Evolutionary conservation across 371 early-diverging fungal species (phyloP), one percentile per base, ranked within the genome.

Genomic region (Saksenaea oblongispora): DNA sequence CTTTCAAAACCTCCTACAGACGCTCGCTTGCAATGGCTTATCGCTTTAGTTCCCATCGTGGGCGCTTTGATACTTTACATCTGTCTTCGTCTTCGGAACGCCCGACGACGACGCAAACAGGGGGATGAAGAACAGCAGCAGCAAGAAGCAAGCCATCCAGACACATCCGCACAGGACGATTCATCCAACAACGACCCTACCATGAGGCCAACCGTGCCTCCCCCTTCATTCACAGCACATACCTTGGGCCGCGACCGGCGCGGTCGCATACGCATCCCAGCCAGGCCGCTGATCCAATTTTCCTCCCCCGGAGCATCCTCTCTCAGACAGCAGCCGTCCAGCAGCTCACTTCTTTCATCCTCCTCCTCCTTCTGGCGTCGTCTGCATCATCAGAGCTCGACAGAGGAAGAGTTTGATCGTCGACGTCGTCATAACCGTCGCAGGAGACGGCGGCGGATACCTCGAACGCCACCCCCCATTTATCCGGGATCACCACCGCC

Each of bases 11-110:
- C 47, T 34, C 34, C 58, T 17, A 27, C 34, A n/a, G 17, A 51
- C 26, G 35, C 59, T 3, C 42, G 59, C 9, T 64, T 64, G 15
- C 60, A 64, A 64, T 69, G 69, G 69, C 65, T 69, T 53, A 61
- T 69, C 31, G 41, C 61, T 17, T 35, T 65, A 8, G 61, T 69
- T 11, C 69, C 65, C 26, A 39, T 65, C 1, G 55, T 51, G 4
- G 58, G 42, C 10, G 58, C 58, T 11, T 35, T 64, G 17, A n/a
- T 64, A 26, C 18, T 64, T 11, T 47, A 58, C 27, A 47, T 51
- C 18, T 59, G 42, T 53, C 34, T 64, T 17, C 64, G 64, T 22
- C 18, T 51, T 10, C 51, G 54, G n/a, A 64, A 58, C 35, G 51
- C 51, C 1, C 51, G 51, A 47, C 22, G 51, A 24, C 64, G 64